These are phyloP conservation scores for Beta vulgaris DNA, from an alignment of 148 eudicot genomes.

Conservation along the genomic window DNA sequence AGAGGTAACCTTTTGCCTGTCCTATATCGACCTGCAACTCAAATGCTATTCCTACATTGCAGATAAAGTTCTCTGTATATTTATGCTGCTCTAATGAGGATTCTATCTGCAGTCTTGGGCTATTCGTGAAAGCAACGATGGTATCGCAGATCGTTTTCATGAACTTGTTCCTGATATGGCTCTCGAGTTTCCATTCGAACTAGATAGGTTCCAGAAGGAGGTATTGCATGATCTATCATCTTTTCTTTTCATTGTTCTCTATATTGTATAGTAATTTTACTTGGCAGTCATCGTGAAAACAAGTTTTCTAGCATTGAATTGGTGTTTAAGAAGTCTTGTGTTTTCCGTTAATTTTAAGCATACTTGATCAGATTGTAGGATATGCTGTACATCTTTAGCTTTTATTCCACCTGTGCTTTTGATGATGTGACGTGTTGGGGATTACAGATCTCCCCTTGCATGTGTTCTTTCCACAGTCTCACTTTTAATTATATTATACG, in stretches of 20 bases:
- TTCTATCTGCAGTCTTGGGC: slow-evolving; percentile 73
- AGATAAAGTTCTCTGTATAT: not conserved
- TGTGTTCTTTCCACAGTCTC: too few species aligned
- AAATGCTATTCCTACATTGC: not conserved
- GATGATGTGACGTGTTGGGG: not conserved
- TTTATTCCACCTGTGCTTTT: not conserved
- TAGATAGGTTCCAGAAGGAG: slow-evolving; percentile 93
- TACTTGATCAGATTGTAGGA: not conserved
- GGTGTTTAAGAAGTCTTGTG: not conserved
- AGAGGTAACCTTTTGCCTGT: slow-evolving; percentile 48
- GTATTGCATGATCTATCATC: slow-evolving; percentile 36
- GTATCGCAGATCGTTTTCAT: slow-evolving; percentile 59
- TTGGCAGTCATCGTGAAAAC: not conserved
- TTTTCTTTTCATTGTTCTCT: not conserved
- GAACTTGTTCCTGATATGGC: slow-evolving; percentile 98
- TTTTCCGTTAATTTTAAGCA: slow-evolving; percentile 4
- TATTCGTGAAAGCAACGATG: slow-evolving; percentile 47
- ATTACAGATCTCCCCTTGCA: too few species aligned
- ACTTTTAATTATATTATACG: too few species aligned
- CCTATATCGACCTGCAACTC: not conserved
- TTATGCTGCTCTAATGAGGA: slow-evolving; percentile 13
- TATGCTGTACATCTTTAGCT: not conserved
- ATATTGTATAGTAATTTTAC: not conserved
- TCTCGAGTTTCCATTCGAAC: slow-evolving; percentile 82
- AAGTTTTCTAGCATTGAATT: slow-evolving; percentile 1